Base-by-base conservation (phyloP, 345 rosid species). In the Eucalyptus pauciflora region DNA sequence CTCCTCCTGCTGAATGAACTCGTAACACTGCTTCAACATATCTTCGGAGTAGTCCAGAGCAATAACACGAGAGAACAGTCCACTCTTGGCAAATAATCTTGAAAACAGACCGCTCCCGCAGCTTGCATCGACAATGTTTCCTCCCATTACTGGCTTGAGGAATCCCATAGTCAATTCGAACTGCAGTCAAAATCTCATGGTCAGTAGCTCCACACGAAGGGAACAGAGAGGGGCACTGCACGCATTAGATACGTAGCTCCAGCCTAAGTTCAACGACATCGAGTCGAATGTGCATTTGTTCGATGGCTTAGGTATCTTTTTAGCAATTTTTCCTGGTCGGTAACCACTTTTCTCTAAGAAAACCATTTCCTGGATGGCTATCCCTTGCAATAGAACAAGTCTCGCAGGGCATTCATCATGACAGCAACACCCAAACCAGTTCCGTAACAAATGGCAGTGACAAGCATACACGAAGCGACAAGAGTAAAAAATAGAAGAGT, bases 31-130 rank as follows among this genome's bases (percentile, higher is more conserved):
- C 80, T 48, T 86, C 86, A 96, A 93, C 99, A 97, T 97, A 93
- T 93, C 95, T 92, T 96, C 99, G 3, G 99, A 96, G 94, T 93
- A 97, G 89, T 97, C 99, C 92, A 95, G 94, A 20, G 97, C 99
- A 91, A 94, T 69, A 69, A 97, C 97, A 48, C 67, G 93, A 85
- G 97, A 96, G 91, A 97, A 97, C 88, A 95, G 62, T 51, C 93
- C 95, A 79, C 97, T 96, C 87, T 91, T 95, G 88, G 97, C 93
- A 67, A 96, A 96, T 62, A 95, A 91, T 88, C 99, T 93, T 41
- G 98, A 91, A 91, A 97, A 96, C 90, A 96, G 79, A 51, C 99
- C 98, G 90, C 99, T 96, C 50, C 97, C 97, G 52, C 99, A 97
- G 87, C 99, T 97, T 86, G 98, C 96, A 91, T 97, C 99, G 86